These are phyloP conservation scores for Mentha longifolia DNA, from an alignment of 257 asterid genomes.

Conservation along the genomic window DNA sequence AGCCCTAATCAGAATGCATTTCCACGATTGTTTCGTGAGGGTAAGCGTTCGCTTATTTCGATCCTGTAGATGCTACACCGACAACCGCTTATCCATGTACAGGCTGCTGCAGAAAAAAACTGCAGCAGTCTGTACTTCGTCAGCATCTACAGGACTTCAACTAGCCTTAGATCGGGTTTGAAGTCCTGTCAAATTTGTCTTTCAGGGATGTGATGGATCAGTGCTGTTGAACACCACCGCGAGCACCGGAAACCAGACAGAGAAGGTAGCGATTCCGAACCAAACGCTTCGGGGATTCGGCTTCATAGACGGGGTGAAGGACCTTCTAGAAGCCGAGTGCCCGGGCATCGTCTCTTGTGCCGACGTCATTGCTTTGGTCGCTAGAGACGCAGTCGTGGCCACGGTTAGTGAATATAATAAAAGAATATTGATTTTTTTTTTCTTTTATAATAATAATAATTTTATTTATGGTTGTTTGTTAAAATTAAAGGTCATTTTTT, in stretches of 20 bases:
- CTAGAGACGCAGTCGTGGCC: conserved; percentile 53
- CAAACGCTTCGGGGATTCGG: conserved; percentile 52
- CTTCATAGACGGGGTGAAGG: conserved; percentile 52
- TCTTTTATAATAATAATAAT: too few species aligned
- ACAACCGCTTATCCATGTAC: too few species aligned
- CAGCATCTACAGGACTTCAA: neutral
- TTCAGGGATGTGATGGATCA: conserved; percentile 56
- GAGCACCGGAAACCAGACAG: conserved; percentile 50
- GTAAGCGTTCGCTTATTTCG: conserved; percentile 27
- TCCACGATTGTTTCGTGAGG: conserved; percentile 61
- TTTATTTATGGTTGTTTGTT: too few species aligned
- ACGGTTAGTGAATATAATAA: conserved; percentile 32
- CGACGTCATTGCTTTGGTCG: conserved; percentile 48
- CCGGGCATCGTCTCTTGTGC: conserved; percentile 63
- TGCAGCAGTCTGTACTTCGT: neutral
- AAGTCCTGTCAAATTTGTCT: neutral
- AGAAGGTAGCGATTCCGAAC: conserved; percentile 44
- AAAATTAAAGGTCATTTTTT: too few species aligned
- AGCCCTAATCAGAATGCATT: conserved; percentile 55
- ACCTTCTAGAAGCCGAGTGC: conserved; percentile 50
- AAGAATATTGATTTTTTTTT: neutral
- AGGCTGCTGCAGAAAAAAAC: too few species aligned
- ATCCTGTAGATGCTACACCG: neutral
- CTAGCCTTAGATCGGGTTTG: neutral
- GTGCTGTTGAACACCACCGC: conserved; percentile 50